Percentiles rank a stretch among this genome's conserved stretches.
phyloP scores from a whole-genome alignment of 257 asterid species.

The Jasminum sambac region DNA sequence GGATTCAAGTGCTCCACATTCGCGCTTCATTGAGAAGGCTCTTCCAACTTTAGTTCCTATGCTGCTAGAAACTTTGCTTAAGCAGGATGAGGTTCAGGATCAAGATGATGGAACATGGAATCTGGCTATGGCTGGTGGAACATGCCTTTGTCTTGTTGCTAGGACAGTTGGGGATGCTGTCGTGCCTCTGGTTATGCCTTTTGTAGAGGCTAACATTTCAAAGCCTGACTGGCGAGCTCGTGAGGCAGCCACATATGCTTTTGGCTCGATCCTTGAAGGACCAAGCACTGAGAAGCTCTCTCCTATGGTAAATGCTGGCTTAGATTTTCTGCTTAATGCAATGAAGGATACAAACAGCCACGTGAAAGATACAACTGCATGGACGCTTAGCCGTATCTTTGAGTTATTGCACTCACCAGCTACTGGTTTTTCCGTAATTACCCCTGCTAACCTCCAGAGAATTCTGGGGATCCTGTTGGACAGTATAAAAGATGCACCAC shows the following conservation, averaged over 20 bases:
- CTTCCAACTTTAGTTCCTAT: constrained; percentile 72
- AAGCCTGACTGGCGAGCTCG: constrained; percentile 80
- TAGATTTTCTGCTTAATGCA: constrained; percentile 68
- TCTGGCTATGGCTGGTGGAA: constrained; percentile 90
- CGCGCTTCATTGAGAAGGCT: constrained; percentile 71
- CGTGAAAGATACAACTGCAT: constrained; percentile 86
- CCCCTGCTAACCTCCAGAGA: constrained; percentile 59
- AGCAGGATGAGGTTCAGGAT: constrained; percentile 87
- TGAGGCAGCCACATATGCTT: constrained; percentile 86
- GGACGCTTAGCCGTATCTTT: constrained; percentile 92
- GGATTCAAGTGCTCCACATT: constrained; percentile 56
- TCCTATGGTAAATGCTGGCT: constrained; percentile 80
- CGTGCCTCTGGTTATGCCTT: constrained; percentile 79
- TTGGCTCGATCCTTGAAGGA: constrained; percentile 91
- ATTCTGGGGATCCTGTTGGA: constrained; percentile 61
- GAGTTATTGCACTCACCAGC: constrained; percentile 74
- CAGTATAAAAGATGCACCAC: constrained; percentile 68
- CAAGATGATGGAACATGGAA: constrained; percentile 89
- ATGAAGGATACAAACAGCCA: constrained; percentile 71
- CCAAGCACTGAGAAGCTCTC: constrained; percentile 72
- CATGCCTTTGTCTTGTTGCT: constrained; percentile 77
- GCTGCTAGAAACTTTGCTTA: constrained; percentile 79
- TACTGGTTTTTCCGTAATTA: constrained; percentile 60
- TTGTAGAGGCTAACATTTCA: constrained; percentile 62
- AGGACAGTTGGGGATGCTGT: constrained; percentile 78